phyloP scores from a whole-genome alignment of 805 yeast genomes.

The Lachancea thermotolerans region DNA sequence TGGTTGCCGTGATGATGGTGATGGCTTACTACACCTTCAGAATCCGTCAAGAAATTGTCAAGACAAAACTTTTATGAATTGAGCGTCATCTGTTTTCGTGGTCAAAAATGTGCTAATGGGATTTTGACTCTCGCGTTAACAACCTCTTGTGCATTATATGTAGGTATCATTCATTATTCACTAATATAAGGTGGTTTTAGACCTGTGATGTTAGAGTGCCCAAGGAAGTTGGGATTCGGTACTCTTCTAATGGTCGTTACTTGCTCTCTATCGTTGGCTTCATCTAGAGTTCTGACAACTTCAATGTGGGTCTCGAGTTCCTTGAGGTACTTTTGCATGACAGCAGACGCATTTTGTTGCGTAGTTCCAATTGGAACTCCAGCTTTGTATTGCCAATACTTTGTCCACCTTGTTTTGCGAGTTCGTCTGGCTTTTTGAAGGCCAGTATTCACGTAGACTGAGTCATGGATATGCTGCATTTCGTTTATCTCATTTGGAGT shows the following conservation, averaged over 20 bases:
- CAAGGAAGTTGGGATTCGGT: conserved; percentile 45
- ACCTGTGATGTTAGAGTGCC: conserved; percentile 39
- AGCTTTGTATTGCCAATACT: conserved; percentile 40
- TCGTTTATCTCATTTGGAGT: conserved; percentile 37
- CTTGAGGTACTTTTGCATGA: conserved; percentile 25
- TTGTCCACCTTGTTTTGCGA: conserved; percentile 42
- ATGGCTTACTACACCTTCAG: conserved; percentile 32
- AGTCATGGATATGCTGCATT: conserved; percentile 44
- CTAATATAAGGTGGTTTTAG: conserved; percentile 39
- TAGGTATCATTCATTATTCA: conserved; percentile 2
- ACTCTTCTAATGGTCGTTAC: conserved; percentile 37
- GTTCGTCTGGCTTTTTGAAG: conserved; percentile 37
- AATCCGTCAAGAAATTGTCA: conserved; percentile 31
- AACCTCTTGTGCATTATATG: neutral
- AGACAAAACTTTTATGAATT: conserved; percentile 27
- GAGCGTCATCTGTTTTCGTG: neutral
- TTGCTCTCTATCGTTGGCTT: conserved; percentile 37
- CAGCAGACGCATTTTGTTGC: conserved; percentile 20
- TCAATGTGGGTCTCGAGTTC: conserved; percentile 28
- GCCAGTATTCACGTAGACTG: conserved; percentile 40
- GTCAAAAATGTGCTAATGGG: neutral
- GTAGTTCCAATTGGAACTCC: conserved; percentile 35
- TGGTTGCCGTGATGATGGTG: conserved; percentile 23
- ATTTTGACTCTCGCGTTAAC: neutral
- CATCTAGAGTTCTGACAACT: conserved; percentile 32